These are phyloP conservation scores for Torulaspora globosa DNA, from an alignment of 1,139 yeast genomes.

Conservation along the genomic window DNA sequence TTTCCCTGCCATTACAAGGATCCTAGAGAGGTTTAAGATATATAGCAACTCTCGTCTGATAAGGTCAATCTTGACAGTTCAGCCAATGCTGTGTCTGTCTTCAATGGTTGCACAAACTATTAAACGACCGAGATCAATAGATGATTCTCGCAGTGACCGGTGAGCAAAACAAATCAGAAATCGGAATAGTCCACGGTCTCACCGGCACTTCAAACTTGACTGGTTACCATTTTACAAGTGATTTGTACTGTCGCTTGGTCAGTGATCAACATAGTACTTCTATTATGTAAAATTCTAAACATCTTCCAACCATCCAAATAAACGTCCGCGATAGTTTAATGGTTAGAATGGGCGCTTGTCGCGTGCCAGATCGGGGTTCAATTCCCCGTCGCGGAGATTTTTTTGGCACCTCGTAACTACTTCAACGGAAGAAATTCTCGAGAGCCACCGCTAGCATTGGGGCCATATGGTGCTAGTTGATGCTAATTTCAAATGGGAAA, in stretches of 20 bases:
- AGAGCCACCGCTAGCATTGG: no score
- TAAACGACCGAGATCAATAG: not conserved
- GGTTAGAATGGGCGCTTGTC: conserved; percentile 41
- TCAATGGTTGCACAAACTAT: not conserved
- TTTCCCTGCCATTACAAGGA: conserved; percentile 15
- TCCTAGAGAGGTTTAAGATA: not conserved
- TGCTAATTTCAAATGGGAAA: not conserved
- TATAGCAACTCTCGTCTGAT: not conserved
- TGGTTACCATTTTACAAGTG: no score
- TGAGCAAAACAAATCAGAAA: no score
- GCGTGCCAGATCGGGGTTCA: conserved; percentile 41
- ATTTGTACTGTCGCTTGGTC: no score
- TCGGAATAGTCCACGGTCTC: no score
- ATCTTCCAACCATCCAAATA: conserved; percentile 2
- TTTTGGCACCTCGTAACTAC: no score
- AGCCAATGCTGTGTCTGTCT: not conserved
- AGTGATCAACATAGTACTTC: no score
- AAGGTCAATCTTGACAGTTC: not conserved
- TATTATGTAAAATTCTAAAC: no score
- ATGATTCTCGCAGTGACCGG: no score
- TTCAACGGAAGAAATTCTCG: no score
- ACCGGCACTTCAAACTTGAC: no score
- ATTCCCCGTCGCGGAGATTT: conserved; percentile 40
- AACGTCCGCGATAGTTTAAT: conserved; percentile 38
- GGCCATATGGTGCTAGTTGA: not conserved